These are phyloP conservation scores for Cladosporium sphaerospermum DNA, from an alignment of 2,329 filamentous ascomycete genomes.

Conservation along the genomic window DNA sequence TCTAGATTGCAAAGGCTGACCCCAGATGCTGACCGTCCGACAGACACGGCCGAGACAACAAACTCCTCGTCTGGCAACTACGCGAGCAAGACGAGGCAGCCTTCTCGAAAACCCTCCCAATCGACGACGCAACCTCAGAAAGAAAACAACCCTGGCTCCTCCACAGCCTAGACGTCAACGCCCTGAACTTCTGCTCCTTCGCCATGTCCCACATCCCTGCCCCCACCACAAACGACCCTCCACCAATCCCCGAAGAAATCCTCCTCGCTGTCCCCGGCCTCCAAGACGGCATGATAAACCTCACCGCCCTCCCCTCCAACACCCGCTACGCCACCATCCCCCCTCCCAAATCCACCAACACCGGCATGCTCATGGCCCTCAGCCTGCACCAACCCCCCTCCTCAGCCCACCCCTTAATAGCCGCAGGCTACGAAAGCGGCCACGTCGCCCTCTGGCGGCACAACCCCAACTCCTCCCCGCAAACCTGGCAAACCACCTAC, in stretches of 20 bases:
- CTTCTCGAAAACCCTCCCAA: slow-evolving; percentile 64
- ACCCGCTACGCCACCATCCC: slow-evolving; percentile 57
- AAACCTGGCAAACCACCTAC: slow-evolving; percentile 55
- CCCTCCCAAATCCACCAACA: slow-evolving; percentile 44
- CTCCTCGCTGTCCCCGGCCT: slow-evolving; percentile 68
- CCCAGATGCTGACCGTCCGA: slow-evolving; percentile 3
- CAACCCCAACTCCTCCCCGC: slow-evolving; percentile 32
- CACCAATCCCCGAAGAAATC: slow-evolving; percentile 34
- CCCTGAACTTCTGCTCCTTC: slow-evolving; percentile 92
- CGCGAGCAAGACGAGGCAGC: slow-evolving; percentile 51
- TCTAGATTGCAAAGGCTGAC: slow-evolving; percentile 1
- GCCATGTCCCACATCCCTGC: slow-evolving; percentile 45
- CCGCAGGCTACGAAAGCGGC: slow-evolving; percentile 82
- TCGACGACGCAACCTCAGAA: slow-evolving; percentile 51
- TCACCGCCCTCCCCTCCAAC: slow-evolving; percentile 75
- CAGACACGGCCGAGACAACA: slow-evolving; percentile 87
- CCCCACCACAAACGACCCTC: background rate
- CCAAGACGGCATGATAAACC: slow-evolving; percentile 58
- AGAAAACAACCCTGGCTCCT: slow-evolving; percentile 72
- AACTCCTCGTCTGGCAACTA: slow-evolving; percentile 78
- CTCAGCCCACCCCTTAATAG: slow-evolving; percentile 51
- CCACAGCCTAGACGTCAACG: slow-evolving; percentile 77
- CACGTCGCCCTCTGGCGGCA: slow-evolving; percentile 53
- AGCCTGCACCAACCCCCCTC: slow-evolving; percentile 37
- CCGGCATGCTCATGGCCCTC: slow-evolving; percentile 86